Evolutionary conservation across 129 eudicot genomes (phyloP).

Genomic region (Glebionis coronaria): DNA sequence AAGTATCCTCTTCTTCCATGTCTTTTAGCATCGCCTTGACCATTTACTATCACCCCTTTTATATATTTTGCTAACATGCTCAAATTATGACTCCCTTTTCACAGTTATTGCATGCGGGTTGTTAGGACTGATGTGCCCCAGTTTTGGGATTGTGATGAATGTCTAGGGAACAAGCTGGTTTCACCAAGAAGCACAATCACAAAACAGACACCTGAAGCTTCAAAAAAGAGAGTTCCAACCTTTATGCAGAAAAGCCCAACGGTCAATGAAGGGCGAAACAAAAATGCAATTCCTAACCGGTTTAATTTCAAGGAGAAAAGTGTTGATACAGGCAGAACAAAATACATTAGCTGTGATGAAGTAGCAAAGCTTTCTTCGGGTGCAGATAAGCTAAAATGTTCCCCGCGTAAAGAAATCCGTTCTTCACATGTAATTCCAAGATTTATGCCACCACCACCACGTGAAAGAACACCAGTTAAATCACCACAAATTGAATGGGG

Average conservation of each 20-base stretch:
- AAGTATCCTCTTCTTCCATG: slow-evolving; percentile 32
- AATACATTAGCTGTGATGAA: slow-evolving; percentile 42
- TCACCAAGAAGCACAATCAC: slow-evolving; percentile 13
- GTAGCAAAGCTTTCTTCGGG: slow-evolving; percentile 48
- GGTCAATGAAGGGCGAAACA: slow-evolving; percentile 13
- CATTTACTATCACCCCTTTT: background rate
- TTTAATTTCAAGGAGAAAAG: slow-evolving; percentile 26
- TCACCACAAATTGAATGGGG: slow-evolving; percentile 5
- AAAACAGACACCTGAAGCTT: background rate
- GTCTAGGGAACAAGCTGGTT: slow-evolving; percentile 24
- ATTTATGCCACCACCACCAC: slow-evolving; percentile 12
- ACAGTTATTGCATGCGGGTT: slow-evolving; percentile 62
- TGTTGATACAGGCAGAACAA: slow-evolving; percentile 41
- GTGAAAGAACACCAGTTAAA: slow-evolving; percentile 12
- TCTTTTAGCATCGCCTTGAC: background rate
- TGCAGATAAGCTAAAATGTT: background rate
- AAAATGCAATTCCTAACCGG: slow-evolving; percentile 10
- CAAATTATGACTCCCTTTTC: background rate
- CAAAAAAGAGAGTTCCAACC: background rate
- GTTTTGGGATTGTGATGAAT: slow-evolving; percentile 58
- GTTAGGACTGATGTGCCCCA: slow-evolving; percentile 14
- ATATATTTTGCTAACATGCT: slow-evolving; percentile 9
- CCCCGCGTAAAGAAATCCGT: background rate
- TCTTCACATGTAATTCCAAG: slow-evolving; percentile 12
- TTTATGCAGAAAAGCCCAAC: background rate